Base-by-base conservation (phyloP, 176 grass and related monocot species). In the Oryza punctata region DNA sequence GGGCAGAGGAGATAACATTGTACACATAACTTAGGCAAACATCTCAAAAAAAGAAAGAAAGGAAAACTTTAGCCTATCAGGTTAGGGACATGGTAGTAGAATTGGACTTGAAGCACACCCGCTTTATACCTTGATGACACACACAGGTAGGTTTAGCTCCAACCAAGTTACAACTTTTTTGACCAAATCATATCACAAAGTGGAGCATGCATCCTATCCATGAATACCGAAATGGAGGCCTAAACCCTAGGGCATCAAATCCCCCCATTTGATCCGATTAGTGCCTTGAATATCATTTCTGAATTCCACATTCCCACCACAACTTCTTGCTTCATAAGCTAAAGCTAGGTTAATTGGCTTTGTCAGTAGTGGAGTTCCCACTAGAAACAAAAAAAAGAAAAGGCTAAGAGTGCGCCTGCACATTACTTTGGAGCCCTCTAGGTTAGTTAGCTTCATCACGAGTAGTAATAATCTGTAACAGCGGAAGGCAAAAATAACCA, bases 351-450 rank as follows among this genome's bases (percentile, higher is more conserved):
- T 32, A 32, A 44, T 33, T 75, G 65, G 10, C 78, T 86, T 72
- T 82, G 83, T 60, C 67, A 86, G 83, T 86, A 86, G 83, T 86
- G 83, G 84, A 52, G 57, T 61, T 82, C 83, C 78, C 83, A 90
- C 83, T 86, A 78, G 43, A 26, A 78, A 26, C 26, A 18, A 67
- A 64, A 67, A 64, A 30, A 47, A 12, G 33, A 72, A 66, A 57
- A 6, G 30, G 12, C 54, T 32, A 59, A 30, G 30, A 57, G 70
- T 7, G 28, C 35, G 9, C 63, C 69, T 7, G 7, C 37, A 38
- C 37, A 61, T 49, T 89, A 69, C 35, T 79, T 73, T 74, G 60
- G 60, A 67, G 54, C 35, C 10, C 46, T 70, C 8, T 54, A 16
- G n/a, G 41, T 82, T 44, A 67, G 57, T 69, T 78, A 76, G 16